Base-by-base conservation (phyloP, 2,329 filamentous ascomycete species). In the Neonectria punicea region DNA sequence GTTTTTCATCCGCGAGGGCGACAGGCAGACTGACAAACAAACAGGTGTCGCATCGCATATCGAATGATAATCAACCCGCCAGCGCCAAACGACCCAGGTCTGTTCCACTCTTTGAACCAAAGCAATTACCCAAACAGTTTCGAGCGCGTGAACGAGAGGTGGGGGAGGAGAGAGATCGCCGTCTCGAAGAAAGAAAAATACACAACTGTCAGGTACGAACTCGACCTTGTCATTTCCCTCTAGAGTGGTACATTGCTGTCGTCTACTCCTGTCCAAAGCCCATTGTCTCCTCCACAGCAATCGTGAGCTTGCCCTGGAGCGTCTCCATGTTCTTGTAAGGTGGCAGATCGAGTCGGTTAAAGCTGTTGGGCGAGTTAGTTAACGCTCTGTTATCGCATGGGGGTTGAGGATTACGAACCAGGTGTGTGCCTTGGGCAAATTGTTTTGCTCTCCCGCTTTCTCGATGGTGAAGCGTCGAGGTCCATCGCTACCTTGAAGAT, bases 221-320 rank as follows among this genome's bases (percentile, higher is more conserved):
- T 43, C 58, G 53, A 61, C 56, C 66, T 59, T 65, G 65, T 58
- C 51, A 57, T 61, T 57, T 57, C 62, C 58, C 66, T 57, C 58
- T 62, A 64, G 67, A 68, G 47, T 65, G 55, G 68, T 67, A 20
- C 50, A 43, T 70, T 46, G 39, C 67, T 49, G 39, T 67, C 54
- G 47, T 75, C 64, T 93, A 99, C 84, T 99, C 96, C 84, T 99
- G 96, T 70, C 96, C 96, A 79, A 99, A 99, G 67, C 96, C 96
- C 85, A 99, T 94, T 0, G 96, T 99, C 84, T 99, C 96, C 82
- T 99, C 96, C 60, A 99, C 96, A 28, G 96, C 96, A 81, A 97
- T 97, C 7, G 94, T 96, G 74, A 99, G 85, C 83, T 99, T 99
- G 76, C 90, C 85, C 78, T 95, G 92, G 71, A 99, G 85, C 73